phyloP scores from a whole-genome alignment of 805 yeast species.

The Pichia kluyveri region DNA sequence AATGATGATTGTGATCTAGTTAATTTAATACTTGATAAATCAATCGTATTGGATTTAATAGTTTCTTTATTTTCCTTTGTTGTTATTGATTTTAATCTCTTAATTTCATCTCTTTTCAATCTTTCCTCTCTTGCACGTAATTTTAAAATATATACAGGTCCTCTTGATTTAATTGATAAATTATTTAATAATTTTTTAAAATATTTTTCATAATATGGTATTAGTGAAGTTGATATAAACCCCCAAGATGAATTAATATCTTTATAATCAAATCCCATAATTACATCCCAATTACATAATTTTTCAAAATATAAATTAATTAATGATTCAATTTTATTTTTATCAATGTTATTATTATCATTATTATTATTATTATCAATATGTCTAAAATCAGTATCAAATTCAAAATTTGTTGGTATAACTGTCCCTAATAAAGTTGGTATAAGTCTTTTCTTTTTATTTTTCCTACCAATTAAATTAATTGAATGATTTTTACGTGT shows the following conservation, averaged over 20 bases:
- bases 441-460: conserved; percentile 13
- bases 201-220: conserved; percentile 23
- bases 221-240: conserved; percentile 19
- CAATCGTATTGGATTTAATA: neutral
- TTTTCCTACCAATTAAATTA: conserved; percentile 17
- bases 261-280: conserved; percentile 18
- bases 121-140: conserved; percentile 4
- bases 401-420: conserved; percentile 14
- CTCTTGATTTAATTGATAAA: conserved; percentile 21
- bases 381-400: conserved; percentile 21
- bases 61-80: neutral
- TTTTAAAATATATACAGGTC: conserved; percentile 18
- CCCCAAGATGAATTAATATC: conserved; percentile 21
- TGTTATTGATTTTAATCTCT: neutral
- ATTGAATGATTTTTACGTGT: neutral
- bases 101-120: conserved; percentile 3
- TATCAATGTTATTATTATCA: neutral
- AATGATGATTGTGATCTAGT: conserved; percentile 20
- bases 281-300: conserved; percentile 27
- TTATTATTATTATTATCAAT: neutral
- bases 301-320: conserved; percentile 21
- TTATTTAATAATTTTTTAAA: conserved; percentile 20
- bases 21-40: conserved; percentile 13
- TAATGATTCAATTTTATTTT: conserved; percentile 1
- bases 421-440: conserved; percentile 27